A percentile compares a stretch with the other conserved stretches of the same genome.
These are phyloP conservation scores for Cercospora zeae-maydis DNA, from an alignment of 2,329 filamentous ascomycete genomes.

Conservation along the genomic window DNA sequence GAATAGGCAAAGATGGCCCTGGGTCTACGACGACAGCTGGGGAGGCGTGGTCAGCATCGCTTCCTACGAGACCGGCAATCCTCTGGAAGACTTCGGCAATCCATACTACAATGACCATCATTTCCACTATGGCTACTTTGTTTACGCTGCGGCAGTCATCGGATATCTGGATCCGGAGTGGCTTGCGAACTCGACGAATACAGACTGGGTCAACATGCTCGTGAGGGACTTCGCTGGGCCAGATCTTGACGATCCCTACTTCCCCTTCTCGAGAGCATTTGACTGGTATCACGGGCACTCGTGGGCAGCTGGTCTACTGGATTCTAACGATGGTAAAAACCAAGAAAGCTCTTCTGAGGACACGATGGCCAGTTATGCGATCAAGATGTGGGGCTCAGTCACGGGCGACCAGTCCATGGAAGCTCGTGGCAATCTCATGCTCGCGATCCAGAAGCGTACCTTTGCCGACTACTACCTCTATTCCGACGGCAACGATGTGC, in stretches of 20 bases:
- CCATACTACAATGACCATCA: conserved; percentile 71
- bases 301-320: conserved; percentile 79
- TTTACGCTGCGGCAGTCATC: conserved; percentile 80
- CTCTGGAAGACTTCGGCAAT: conserved; percentile 82
- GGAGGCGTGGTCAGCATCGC: conserved; percentile 76
- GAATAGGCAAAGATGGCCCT: conserved; percentile 44
- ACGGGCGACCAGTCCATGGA: conserved; percentile 76
- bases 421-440: conserved; percentile 75
- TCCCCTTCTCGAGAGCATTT: conserved; percentile 78
- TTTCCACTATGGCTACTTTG: conserved; percentile 75
- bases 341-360: conserved; percentile 90
- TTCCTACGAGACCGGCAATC: conserved; percentile 71
- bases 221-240: conserved; percentile 83
- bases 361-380: conserved; percentile 75
- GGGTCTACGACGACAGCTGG: conserved; percentile 62
- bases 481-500: conserved; percentile 61
- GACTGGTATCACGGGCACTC: conserved; percentile 95
- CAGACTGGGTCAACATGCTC: conserved; percentile 75
- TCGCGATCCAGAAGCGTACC: conserved; percentile 70
- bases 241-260: conserved; percentile 64
- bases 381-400: conserved; percentile 91
- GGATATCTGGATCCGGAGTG: conserved; percentile 73
- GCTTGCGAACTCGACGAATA: conserved; percentile 61
- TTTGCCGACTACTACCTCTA: conserved; percentile 82
- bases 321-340: conserved; percentile 71